Evolutionary conservation across 306 rosid species (phyloP), one percentile per base, ranked within the genome.

Genomic region (Dryas drummondii): DNA sequence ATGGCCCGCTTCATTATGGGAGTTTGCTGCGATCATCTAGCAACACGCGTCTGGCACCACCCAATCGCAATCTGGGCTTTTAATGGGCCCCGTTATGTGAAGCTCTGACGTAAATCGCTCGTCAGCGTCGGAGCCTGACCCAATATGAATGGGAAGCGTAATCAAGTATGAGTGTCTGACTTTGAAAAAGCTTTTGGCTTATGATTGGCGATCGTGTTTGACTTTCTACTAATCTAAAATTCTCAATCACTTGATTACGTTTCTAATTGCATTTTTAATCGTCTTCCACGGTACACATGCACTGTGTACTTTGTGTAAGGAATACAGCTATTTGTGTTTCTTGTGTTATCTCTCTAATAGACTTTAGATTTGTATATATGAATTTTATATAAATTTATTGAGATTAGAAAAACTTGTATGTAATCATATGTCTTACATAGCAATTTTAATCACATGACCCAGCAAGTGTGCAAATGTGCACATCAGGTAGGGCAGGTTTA

Each of bases 51-150:
- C 50, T 4, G 3, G 0, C 1, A 11, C 10, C 4, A 7, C n/a
- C n/a, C 54, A 15, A 15, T 32, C 11, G 6, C 2, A 4, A 6
- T 15, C 3, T 3, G 16, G 56, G 59, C 16, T 69, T 63, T 55
- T 42, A 27, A 10, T 26, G 40, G 41, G 55, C 65, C 84, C 80
- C 78, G 65, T 75, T 1, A 44, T 73, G 84, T 76, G 49, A 22
- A 57, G 50, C 60, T 19, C 77, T 60, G 16, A 65, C 74, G 73
- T 58, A 27, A 71, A 16, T 22, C 69, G 2, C 2, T 26, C 69
- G 76, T 73, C 80, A 82, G 22, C 67, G 17, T 51, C 66, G n/a
- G 9, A 14, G 53, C 45, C 48, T 54, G 9, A 19, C 48, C 63
- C 44, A 37, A 22, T 46, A 57, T 22, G 22, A 22, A 22, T 22